Evolutionary conservation across 495 filamentous ascomycete genomes (phyloP), one percentile per base, ranked within the genome.

Genomic region (Neurospora tetraspora): DNA sequence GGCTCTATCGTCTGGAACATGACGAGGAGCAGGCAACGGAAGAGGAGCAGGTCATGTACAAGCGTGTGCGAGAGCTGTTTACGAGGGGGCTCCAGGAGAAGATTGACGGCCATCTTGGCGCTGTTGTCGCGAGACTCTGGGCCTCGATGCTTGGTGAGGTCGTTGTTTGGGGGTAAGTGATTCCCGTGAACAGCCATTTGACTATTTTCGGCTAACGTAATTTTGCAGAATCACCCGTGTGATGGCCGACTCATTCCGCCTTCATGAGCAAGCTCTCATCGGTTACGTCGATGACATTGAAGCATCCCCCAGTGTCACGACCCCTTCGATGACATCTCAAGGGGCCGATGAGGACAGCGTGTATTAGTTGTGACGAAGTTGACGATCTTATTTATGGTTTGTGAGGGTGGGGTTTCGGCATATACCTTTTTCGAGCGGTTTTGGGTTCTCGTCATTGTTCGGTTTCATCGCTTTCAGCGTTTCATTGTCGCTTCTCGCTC

Each of bases 1-100:
- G 96, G 96, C 90, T 99, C 78, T 98, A 97, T 85, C 92, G 93
- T 83, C 90, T 99, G 85, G 96, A 99, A 92, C 94, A 98, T 86
- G 96, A 99, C 87, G 93, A 96, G 76, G 96, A 98, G 84, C 90
- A 91, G 12, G 93, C 94, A 23, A 94, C 89, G 40, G 93, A 94
- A 79, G 95, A 97, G 76, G 96, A 99, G 81, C 78, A 93, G 81
- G 88, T 86, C 80, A 96, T 98, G 91, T 97, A 98, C 84, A 94
- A 94, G 84, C 97, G 96, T 85, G 88, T 99, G 70, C 92, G 94
- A 70, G 90, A 90, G 83, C 87, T 98, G 70, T 97, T 99, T 81
- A 93, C 97, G 77, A 94, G 97, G 78, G 88, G 89, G 77, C 90
- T 93, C 42, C 90, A 94, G 74, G 92, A 96, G 71, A 82, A 88